These are phyloP conservation scores for Globisporangium radiosum DNA, from an alignment of 352 stramenopile species.

Conservation along the genomic window DNA sequence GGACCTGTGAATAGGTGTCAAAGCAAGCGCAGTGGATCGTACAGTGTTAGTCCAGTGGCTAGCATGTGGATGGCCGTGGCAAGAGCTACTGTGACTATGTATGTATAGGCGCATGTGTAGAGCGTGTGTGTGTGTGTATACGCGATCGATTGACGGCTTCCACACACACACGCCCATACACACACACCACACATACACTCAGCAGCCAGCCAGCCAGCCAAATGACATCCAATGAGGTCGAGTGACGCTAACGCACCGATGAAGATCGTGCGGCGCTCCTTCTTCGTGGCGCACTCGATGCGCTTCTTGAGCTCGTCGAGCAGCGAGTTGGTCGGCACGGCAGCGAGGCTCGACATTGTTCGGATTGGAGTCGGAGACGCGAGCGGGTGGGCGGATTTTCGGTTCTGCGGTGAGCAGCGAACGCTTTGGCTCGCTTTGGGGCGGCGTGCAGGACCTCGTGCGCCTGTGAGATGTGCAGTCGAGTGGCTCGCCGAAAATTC, in stretches of 20 bases:
- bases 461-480: too few species aligned
- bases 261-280: conserved; percentile 93
- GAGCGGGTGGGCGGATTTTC: conserved; percentile 7
- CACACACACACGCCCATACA: too few species aligned
- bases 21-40: too few species aligned
- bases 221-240: not conserved
- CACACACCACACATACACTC: too few species aligned
- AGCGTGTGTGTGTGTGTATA: not conserved
- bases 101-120: too few species aligned
- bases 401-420: conserved; percentile 3
- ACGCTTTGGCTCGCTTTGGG: too few species aligned
- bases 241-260: conserved; percentile 58
- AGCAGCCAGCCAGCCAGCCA: not conserved
- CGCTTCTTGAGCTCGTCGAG: conserved; percentile 90
- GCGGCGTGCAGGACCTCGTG: too few species aligned
- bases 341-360: conserved; percentile 59
- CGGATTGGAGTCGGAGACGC: not conserved
- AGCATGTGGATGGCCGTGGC: too few species aligned
- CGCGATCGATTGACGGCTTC: too few species aligned
- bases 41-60: too few species aligned
- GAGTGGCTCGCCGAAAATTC: too few species aligned
- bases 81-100: too few species aligned
- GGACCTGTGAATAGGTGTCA: conserved; percentile 34
- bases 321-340: conserved; percentile 76
- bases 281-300: conserved; percentile 89